Evolutionary conservation across 306 rosid species (phyloP), one percentile per base, ranked within the genome.

Genomic region (Crataegus laevigata): DNA sequence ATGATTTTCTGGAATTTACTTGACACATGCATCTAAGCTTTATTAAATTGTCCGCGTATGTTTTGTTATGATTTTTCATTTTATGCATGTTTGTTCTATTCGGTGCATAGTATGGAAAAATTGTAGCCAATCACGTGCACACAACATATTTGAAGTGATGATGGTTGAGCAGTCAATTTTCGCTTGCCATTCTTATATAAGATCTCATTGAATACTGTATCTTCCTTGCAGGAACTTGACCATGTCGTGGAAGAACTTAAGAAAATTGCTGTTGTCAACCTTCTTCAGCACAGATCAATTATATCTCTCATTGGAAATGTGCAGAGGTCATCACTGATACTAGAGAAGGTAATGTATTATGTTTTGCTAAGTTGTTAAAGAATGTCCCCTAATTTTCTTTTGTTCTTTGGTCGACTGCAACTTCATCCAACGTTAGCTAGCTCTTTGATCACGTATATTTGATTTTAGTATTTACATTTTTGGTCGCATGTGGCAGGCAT

Each of bases 251-350:
- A 90, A 83, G 97, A 94, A 71, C 88, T 94, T 66, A 94, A 91
- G 89, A 94, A 94, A 81, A 91, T 94, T 84, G 93, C 98, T 47
- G 90, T 90, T 55, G 97, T 94, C 45, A 86, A 94, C 76, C 98
- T 94, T 77, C 92, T 94, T 66, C 96, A 94, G 81, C 91, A 78
- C 72, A 81, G 96, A 82, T 94, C 98, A 59, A 94, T 94, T 64
- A 94, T 94, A 59, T 94, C 98, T 76, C 98, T 94, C 75, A 94
- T 94, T 54, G 98, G 98, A 82, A 91, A 94, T 77, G 97, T 90
- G 75, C 97, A 91, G 87, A 89, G 75, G 82, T 94, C 98, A 24
- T 91, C 98, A 26, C 89, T 88, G 62, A 91, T 94, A 84, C 84
- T 94, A 79, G 98, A 91, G 83, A 91, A 90, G 97, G 98, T 94